phyloP scores from a whole-genome alignment of 1,139 yeast genomes.

The Blastobotrys capitulatus region DNA sequence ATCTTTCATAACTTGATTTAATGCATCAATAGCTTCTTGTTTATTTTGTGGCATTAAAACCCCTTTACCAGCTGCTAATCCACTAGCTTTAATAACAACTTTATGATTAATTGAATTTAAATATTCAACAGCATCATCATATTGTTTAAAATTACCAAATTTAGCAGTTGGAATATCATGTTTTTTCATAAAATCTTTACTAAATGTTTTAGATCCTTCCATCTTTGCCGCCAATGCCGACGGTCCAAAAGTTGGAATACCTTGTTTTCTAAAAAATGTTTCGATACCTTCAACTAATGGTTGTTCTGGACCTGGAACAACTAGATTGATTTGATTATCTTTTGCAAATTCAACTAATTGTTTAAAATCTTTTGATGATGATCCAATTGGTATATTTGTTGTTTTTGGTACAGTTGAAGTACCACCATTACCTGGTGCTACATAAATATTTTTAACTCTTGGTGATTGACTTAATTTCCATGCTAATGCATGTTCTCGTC shows the following conservation, averaged over 20 bases:
- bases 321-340: constrained; percentile 63
- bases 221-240: constrained; percentile 80
- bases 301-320: constrained; percentile 98
- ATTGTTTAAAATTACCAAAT: constrained; percentile 74
- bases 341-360: constrained; percentile 41
- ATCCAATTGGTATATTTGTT: constrained; percentile 62
- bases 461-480: constrained; percentile 86
- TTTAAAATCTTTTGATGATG: constrained; percentile 55
- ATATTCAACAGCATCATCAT: constrained; percentile 67
- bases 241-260: constrained; percentile 97
- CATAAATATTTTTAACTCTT: constrained; percentile 65
- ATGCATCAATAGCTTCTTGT: constrained; percentile 79
- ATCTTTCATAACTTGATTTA: constrained; percentile 85
- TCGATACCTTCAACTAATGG: constrained; percentile 94
- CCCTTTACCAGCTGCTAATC: constrained; percentile 98
- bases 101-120: constrained; percentile 61
- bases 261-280: constrained; percentile 59
- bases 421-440: constrained; percentile 98
- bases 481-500: constrained; percentile 96
- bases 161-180: constrained; percentile 93
- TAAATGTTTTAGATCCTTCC: constrained; percentile 97
- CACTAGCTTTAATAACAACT: constrained; percentile 94
- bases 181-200: constrained; percentile 89
- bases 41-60: constrained; percentile 84
- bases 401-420: constrained; percentile 55